Base-by-base conservation (phyloP, 2,329 filamentous ascomycete species). In the Botryotinia narcissicola region DNA sequence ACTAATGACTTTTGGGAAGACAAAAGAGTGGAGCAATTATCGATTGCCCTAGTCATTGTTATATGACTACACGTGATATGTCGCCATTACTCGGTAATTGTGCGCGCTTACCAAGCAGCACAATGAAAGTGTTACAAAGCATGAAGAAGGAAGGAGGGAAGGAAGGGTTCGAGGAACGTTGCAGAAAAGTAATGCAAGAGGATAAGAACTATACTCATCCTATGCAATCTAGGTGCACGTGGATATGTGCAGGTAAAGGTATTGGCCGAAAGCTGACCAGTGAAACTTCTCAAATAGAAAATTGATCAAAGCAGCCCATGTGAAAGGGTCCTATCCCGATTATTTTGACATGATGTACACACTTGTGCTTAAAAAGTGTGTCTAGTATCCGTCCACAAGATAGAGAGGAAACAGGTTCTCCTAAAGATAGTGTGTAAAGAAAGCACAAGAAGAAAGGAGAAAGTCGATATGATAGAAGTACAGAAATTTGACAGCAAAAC, bases 1-100 rank as follows among this genome's bases (percentile, higher is more conserved):
- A 62, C 71, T 69, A 72, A 61, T 57, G 54, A 35, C 22, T 25
- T 72, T 51, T 69, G 25, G 48, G 62, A 60, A 51, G 44, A 48
- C 25, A 29, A 44, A 68, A 72, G 14, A 68, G 62, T 72, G 70
- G 70, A 40, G 70, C 29, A 68, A 46, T n/a, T 22, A 48, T 48
- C 20, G 22, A 59, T 4, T 10, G 29, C 12, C 63, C 51, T 9
- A 20, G 35, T 68, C 32, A 48, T 51, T 42, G n/a, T 61, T 74
- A 66, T 63, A 71, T 59, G 74, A 73, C 64, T 69, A 70, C 78
- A 79, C 75, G 78, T 80, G 78, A 79, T 63, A 80, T 79, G 70
- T 74, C 78, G 75, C 78, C 67, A 78, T 78, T 37, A 44, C 32
- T 40, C 51, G 48, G 57, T 70, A 40, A 74, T 35, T 61, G 60